A percentile compares a stretch with the other conserved stretches of the same genome.
phyloP scores from a whole-genome alignment of 805 yeast genomes.

The Tanozyma kutaoensis region DNA sequence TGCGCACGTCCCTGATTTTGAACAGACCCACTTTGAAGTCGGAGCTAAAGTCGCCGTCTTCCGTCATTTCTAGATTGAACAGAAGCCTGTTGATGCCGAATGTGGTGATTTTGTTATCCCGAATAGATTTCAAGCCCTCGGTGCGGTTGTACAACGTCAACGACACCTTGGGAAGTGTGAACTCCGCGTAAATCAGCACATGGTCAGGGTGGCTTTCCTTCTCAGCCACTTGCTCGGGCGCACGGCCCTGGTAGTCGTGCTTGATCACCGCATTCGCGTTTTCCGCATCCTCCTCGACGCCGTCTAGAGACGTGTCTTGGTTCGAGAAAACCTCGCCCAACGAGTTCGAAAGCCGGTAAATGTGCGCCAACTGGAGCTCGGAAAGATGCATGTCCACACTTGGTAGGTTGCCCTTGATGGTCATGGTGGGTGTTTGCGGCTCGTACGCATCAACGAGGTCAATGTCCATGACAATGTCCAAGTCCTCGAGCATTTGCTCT shows the following conservation, averaged over 20 bases:
- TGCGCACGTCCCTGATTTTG: constrained; percentile 63
- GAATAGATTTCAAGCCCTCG: constrained; percentile 14
- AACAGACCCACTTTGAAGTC: constrained; percentile 60
- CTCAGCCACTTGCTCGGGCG: neutral
- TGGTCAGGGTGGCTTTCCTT: constrained; percentile 13
- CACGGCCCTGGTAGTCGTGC: constrained; percentile 7
- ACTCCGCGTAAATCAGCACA: constrained; percentile 30
- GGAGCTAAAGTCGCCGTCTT: constrained; percentile 43
- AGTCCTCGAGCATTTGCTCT: constrained; percentile 50
- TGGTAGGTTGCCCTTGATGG: constrained; percentile 43
- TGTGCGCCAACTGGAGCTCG: constrained; percentile 53
- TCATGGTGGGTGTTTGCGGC: constrained; percentile 31
- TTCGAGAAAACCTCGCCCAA: constrained; percentile 35
- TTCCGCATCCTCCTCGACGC: constrained; percentile 49
- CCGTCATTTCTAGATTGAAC: constrained; percentile 33
- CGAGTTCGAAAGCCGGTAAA: constrained; percentile 41
- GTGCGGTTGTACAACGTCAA: constrained; percentile 50
- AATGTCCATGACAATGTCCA: constrained; percentile 50
- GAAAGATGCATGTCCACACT: constrained; percentile 55
- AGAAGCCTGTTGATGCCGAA: constrained; percentile 47
- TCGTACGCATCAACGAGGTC: constrained; percentile 34
- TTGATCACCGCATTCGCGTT: constrained; percentile 41
- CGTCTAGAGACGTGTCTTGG: constrained; percentile 29
- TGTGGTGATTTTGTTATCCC: constrained; percentile 17
- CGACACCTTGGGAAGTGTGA: constrained; percentile 51